Evolutionary conservation across 169 alveolate genomes (phyloP).

Genomic region (Besnoitia besnoiti): DNA sequence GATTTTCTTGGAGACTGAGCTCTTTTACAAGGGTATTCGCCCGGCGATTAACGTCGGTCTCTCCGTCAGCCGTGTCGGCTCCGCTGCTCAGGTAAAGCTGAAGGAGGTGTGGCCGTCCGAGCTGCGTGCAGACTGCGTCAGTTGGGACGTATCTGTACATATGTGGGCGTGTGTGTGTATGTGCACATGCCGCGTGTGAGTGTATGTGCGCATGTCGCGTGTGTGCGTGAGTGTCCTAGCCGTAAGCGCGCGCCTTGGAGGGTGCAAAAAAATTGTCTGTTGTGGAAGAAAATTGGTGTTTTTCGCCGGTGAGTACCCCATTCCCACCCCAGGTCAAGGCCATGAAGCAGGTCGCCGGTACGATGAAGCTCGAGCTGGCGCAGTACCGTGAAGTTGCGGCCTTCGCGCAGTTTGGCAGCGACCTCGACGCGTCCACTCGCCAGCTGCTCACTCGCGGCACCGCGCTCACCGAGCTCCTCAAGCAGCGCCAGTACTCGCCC

Average conservation of each 20-base stretch:
- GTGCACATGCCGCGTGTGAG: not conserved
- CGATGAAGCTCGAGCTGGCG: constrained; percentile 95
- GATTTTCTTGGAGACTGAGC: constrained; percentile 94
- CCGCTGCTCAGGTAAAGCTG: constrained; percentile 95
- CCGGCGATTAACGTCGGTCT: constrained; percentile 99
- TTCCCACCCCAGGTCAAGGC: constrained; percentile 44
- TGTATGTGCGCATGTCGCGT: not conserved
- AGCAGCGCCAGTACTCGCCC: constrained; percentile 89
- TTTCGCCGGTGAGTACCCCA: too few relatives aligned
- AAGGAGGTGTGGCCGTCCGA: not conserved
- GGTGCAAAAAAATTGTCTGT: not conserved
- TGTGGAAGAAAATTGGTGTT: not conserved
- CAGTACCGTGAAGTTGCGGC: constrained; percentile 97
- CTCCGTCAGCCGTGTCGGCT: constrained; percentile 97
- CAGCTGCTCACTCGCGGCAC: constrained; percentile 94
- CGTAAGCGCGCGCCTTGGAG: not conserved
- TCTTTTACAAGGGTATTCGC: constrained; percentile 97
- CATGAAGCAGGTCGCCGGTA: constrained; percentile 88
- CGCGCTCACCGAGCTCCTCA: constrained; percentile 91
- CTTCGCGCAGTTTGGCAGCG: constrained; percentile 97
- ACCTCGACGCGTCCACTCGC: constrained; percentile 95
- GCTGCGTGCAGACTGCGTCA: not conserved
- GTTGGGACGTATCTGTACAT: not conserved
- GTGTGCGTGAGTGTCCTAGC: not conserved
- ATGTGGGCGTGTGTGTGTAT: not conserved